Base-by-base conservation (phyloP, 306 rosid species). In the Fragaria ananassa region DNA sequence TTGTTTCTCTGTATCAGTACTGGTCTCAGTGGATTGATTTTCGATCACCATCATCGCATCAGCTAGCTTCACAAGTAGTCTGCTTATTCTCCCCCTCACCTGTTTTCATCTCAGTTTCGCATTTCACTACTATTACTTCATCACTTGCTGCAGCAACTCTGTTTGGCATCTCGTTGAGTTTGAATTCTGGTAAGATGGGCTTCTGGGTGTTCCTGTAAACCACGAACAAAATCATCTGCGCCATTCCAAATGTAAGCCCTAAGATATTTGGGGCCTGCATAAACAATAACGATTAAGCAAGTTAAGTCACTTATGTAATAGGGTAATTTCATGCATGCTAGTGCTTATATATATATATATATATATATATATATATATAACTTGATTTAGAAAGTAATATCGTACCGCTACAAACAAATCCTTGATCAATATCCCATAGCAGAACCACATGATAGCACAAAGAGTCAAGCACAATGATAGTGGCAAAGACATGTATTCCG, bases 391-490 rank as follows among this genome's bases (percentile, higher is more conserved):
- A 18, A 42, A 23, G 8, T 44, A 42, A 42, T 9, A 23, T 15
- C 11, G 13, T 79, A 87, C 90, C 70, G 86, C 88, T 0, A 87
- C 53, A 46, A 84, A 84, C 23, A 64, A 42, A 70, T 87, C 90
- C 8, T 42, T 67, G n/a, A 78, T 35, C 31, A 87, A 49, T 34
- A 87, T 15, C 37, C 90, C 88, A 34, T 86, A 86, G 68, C 41
- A 80, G 75, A 81, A 80, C 89, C 89, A 86, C 70, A 78, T 72
- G 7, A 81, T 71, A 44, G 87, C 85, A 56, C 72, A 58, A 0
- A 78, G 23, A 15, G 89, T 83, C 54, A 86, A 66, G 81, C 76
- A 86, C 34, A 86, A 60, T 15, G 89, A 86, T 4, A 86, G 61
- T 2, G 83, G 60, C 51, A 86, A 72, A 0, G 89, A 86, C 89